Evolutionary conservation across 306 rosid genomes (phyloP), one percentile per base, ranked within the genome.

Genomic region (Gastrolobium bilobum): DNA sequence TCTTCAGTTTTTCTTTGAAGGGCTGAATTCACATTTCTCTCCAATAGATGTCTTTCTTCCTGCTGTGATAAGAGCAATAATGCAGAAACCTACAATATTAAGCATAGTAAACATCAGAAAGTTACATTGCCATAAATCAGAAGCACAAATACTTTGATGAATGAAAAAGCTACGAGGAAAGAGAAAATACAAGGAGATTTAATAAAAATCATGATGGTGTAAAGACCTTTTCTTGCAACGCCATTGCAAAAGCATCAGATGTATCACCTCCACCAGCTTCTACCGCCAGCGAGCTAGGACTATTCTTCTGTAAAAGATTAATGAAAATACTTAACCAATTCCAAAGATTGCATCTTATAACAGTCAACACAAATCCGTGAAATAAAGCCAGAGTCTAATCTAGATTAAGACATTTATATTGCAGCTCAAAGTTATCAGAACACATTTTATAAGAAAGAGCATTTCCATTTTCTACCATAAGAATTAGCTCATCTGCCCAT

Each of bases 61-160:
- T 96, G 93, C 88, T 96, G 99, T 15, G 99, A 96, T 59, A 96
- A 84, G 80, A 91, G 96, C 84, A 96, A 81, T 75, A 93, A 78
- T 52, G 93, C 76, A 65, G 81, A 81, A 81, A 96, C 98, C 99
- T 96, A 89, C 66, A 67, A 78, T 63, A 61, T 33, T 78, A 60
- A 73, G 78, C 77, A 79, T 43, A 34, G 48, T 34, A 64, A 75
- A 71, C 64, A 68, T 58, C 39, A 71, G 50, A 30, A 43, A 40
- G 52, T 62, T 30, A 56, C 43, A 75, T 54, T 35, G 72, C 53
- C 48, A 63, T 20, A 85, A 81, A 31, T 76, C 31, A 47, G 67
- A 60, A 53, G 74, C 62, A 68, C 11, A 72, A 10, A 83, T 44
- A 68, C 61, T 65, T 48, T 40, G 46, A 52, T 64, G 30, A 35